A percentile compares a stretch with the other conserved stretches of the same genome.
Evolutionary conservation across 768 basidiomycete genomes (phyloP).

Genomic region (Kwoniella sp.): DNA sequence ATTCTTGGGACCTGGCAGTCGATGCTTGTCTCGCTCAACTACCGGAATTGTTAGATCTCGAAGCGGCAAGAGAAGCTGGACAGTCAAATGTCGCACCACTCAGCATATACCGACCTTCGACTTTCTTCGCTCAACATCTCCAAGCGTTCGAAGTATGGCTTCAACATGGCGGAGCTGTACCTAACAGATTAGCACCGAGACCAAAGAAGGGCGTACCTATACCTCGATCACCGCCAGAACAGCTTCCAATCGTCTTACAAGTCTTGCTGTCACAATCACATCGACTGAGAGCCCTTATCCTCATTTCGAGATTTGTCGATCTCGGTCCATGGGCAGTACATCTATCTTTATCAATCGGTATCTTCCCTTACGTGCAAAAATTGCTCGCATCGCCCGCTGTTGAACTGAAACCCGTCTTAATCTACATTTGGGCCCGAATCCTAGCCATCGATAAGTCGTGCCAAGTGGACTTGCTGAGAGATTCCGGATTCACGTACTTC

Average conservation of each 20-base stretch:
- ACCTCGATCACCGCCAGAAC: slow-evolving; percentile 87
- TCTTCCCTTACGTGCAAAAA: slow-evolving; percentile 97
- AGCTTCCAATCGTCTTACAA: slow-evolving; percentile 95
- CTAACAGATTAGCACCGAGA: slow-evolving; percentile 51
- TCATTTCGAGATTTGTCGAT: slow-evolving; percentile 95
- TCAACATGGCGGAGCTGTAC: slow-evolving; percentile 68
- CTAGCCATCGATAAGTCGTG: slow-evolving; percentile 93
- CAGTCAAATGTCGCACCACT: slow-evolving; percentile 43
- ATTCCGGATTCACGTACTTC: slow-evolving; percentile 62
- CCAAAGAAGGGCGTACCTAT: slow-evolving; percentile 49
- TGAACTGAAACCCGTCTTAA: slow-evolving; percentile 93
- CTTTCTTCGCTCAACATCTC: slow-evolving; percentile 93
- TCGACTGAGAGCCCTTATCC: slow-evolving; percentile 88
- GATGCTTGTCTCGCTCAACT: slow-evolving; percentile 91
- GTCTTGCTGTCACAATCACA: slow-evolving; percentile 95
- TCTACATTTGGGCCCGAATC: slow-evolving; percentile 98
- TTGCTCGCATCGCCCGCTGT: slow-evolving; percentile 90
- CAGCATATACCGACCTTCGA: slow-evolving; percentile 71
- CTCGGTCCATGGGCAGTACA: slow-evolving; percentile 98
- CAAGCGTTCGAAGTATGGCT: slow-evolving; percentile 99
- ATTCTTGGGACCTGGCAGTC: slow-evolving; percentile 95
- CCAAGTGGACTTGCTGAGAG: slow-evolving; percentile 83
- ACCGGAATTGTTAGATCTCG: slow-evolving; percentile 65
- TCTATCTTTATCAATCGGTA: slow-evolving; percentile 91
- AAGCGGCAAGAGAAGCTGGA: slow-evolving; percentile 38